phyloP scores from a whole-genome alignment of 2,329 filamentous ascomycete species.

The Elsinoe necatrix region DNA sequence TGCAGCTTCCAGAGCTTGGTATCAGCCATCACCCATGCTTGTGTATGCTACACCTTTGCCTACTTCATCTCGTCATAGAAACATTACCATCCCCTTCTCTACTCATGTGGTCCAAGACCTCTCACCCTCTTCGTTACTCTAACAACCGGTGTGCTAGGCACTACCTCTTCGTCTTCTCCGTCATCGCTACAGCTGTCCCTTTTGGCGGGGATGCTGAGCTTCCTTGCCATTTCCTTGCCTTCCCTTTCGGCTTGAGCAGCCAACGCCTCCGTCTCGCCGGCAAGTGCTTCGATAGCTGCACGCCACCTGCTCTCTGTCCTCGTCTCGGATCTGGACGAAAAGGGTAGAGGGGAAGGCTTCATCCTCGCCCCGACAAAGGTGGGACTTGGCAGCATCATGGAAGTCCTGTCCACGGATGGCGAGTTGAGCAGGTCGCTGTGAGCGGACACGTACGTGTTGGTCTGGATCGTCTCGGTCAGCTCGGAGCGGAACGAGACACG shows the following conservation, averaged over 20 bases:
- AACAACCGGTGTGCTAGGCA: slow-evolving; percentile 46
- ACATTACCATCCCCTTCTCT: not conserved
- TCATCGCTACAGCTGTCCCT: slow-evolving; percentile 40
- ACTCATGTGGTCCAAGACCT: not conserved
- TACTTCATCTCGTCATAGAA: not conserved
- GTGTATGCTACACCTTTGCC: not conserved
- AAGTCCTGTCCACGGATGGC: slow-evolving; percentile 26
- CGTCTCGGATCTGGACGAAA: not conserved
- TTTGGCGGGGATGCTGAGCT: slow-evolving; percentile 33
- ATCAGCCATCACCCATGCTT: not conserved
- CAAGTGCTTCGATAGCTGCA: slow-evolving; percentile 8
- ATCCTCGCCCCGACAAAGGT: slow-evolving; percentile 4
- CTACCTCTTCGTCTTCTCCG: slow-evolving; percentile 39
- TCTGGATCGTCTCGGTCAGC: slow-evolving; percentile 52
- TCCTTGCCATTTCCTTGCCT: slow-evolving; percentile 5
- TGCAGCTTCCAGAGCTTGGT: not conserved
- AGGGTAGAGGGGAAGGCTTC: slow-evolving; percentile 9
- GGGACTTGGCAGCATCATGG: slow-evolving; percentile 23
- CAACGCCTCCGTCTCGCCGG: slow-evolving; percentile 5
- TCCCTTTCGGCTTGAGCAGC: slow-evolving; percentile 11
- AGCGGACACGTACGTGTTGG: slow-evolving; percentile 45
- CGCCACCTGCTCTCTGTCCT: slow-evolving; percentile 6
- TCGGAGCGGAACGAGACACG: slow-evolving; percentile 48
- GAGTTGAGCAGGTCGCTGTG: slow-evolving; percentile 47
- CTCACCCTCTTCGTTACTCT: slow-evolving; percentile 42